Conservation (phyloP, 2,329 filamentous ascomycete genomes). For the Alternaria gansuensis region DNA sequence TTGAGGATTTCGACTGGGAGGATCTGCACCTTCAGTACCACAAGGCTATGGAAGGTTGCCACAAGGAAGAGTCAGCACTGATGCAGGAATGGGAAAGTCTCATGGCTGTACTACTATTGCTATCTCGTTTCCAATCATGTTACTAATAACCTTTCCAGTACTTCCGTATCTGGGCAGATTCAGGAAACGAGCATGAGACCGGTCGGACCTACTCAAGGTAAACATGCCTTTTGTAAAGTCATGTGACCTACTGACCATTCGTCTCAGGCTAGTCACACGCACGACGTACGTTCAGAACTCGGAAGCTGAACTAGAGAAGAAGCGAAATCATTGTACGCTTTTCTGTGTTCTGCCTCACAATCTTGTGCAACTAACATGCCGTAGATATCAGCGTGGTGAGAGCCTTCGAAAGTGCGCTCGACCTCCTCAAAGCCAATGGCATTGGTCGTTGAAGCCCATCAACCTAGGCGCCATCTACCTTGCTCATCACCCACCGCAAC, state of each 20-base stretch:
- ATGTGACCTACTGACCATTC: not conserved
- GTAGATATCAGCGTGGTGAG: conserved; percentile 58
- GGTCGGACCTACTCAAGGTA: conserved; percentile 80
- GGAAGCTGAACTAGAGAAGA: conserved; percentile 75
- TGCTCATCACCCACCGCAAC: conserved; percentile 20
- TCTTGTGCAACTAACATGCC: conserved; percentile 1
- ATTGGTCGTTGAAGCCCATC: conserved; percentile 41
- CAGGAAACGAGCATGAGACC: conserved; percentile 76
- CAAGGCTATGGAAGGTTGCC: conserved; percentile 69
- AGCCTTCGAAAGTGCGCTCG: conserved; percentile 61
- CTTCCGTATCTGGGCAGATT: conserved; percentile 80
- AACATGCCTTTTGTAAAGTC: conserved; percentile 1
- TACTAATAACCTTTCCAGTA: conserved; percentile 64
- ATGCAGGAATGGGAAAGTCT: conserved; percentile 70
- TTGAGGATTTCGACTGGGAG: conserved; percentile 76
- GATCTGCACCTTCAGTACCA: conserved; percentile 77
- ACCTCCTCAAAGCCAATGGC: conserved; percentile 50
- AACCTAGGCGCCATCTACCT: conserved; percentile 38
- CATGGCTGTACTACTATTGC: conserved; percentile 43
- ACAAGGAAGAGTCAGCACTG: conserved; percentile 70
- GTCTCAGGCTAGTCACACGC: conserved; percentile 75
- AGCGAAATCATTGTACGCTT: conserved; percentile 79
- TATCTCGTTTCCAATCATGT: not conserved
- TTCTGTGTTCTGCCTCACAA: not conserved
- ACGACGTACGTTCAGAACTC: conserved; percentile 77